Conservation (phyloP, 306 rosid genomes). For the Malus sieversii region DNA sequence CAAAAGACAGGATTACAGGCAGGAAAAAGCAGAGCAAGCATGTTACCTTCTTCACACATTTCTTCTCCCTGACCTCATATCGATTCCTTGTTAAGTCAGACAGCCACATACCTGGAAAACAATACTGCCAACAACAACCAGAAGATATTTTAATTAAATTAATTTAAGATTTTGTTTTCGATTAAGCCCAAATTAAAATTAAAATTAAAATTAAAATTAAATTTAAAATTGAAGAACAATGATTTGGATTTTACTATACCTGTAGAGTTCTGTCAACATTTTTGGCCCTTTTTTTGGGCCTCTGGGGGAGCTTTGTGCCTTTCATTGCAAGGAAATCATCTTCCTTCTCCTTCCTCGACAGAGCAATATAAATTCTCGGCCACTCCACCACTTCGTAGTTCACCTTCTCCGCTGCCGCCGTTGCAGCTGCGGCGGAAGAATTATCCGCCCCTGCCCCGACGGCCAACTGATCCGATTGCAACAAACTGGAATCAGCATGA, state of each 20-base stretch:
- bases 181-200: not conserved
- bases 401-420: constrained; percentile 25
- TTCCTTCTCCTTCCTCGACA: constrained; percentile 76
- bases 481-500: constrained; percentile 29
- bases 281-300: constrained; percentile 83
- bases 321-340: constrained; percentile 81
- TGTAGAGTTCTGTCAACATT: constrained; percentile 50
- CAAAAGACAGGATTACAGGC: not conserved
- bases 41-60: constrained; percentile 62
- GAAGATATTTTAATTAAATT: not conserved
- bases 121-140: constrained; percentile 37
- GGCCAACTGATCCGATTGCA: constrained; percentile 26
- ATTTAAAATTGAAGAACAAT: not conserved
- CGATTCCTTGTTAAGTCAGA: constrained; percentile 66
- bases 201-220: not conserved
- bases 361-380: constrained; percentile 57
- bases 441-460: not conserved
- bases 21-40: not conserved
- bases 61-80: constrained; percentile 76
- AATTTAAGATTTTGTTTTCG: not conserved
- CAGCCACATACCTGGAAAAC: constrained; percentile 78
- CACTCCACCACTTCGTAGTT: constrained; percentile 38
- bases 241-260: constrained; percentile 18
- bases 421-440: not conserved
- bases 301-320: constrained; percentile 67